A percentile compares a stretch with the other conserved stretches of the same genome.
These are phyloP conservation scores for Aspergillus neotritici DNA, from an alignment of 2,329 filamentous ascomycete genomes.

Conservation along the genomic window DNA sequence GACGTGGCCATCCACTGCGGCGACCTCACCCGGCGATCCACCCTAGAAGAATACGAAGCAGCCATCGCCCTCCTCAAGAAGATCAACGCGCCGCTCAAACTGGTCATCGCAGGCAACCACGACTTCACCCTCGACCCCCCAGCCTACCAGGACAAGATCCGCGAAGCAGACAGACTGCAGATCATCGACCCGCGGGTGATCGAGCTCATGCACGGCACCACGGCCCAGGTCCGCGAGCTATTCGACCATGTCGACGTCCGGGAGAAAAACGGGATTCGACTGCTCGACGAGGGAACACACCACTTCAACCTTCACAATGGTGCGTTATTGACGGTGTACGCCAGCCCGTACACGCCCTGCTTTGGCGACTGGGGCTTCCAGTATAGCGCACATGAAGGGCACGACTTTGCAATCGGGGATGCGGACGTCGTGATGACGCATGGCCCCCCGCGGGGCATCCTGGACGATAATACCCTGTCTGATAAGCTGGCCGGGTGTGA, in stretches of 20 bases:
- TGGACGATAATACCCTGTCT: constrained; percentile 39
- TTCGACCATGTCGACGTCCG: constrained; percentile 29
- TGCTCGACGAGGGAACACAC: constrained; percentile 50
- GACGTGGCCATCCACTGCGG: constrained; percentile 53
- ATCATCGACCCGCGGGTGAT: constrained; percentile 21
- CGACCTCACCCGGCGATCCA: constrained; percentile 45
- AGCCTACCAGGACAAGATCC: constrained; percentile 32
- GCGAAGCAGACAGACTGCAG: constrained; percentile 21
- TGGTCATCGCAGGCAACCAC: constrained; percentile 54
- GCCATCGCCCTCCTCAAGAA: constrained; percentile 41
- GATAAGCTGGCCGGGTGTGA: constrained; percentile 29
- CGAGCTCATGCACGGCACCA: constrained; percentile 36
- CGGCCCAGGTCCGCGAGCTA: constrained; percentile 36
- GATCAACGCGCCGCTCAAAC: constrained; percentile 47
- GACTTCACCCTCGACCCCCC: constrained; percentile 42
- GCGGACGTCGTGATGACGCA: constrained; percentile 52
- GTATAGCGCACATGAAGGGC: constrained; percentile 36
- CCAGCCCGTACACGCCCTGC: constrained; percentile 50
- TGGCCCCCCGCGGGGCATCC: constrained; percentile 49
- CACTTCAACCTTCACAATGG: constrained; percentile 48
- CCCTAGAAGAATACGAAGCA: constrained; percentile 36
- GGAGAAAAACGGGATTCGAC: constrained; percentile 37
- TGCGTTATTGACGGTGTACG: constrained; percentile 46
- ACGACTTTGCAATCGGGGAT: constrained; percentile 31
- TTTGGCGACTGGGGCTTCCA: constrained; percentile 48